Evolutionary conservation across 345 rosid species (phyloP).

Genomic region (Rubroshorea leprosula): DNA sequence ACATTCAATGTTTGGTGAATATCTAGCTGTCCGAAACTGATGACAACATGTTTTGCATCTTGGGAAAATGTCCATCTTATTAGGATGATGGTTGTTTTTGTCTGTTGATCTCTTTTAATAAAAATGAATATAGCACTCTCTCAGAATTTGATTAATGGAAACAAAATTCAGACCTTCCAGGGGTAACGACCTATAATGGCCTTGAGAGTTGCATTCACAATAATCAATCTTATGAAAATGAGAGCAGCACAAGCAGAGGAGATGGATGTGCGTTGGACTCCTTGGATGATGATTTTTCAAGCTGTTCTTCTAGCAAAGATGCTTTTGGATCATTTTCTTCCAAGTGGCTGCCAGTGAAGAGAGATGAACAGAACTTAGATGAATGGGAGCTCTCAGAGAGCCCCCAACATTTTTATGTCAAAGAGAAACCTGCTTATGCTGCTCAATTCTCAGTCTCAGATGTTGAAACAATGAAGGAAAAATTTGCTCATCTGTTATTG

Average conservation of each 20-base stretch:
- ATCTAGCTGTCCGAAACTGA: not conserved
- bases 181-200: slow-evolving; percentile 78
- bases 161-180: slow-evolving; percentile 31
- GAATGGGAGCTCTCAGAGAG: slow-evolving; percentile 56
- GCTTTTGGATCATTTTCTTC: slow-evolving; percentile 81
- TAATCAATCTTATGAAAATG: slow-evolving; percentile 73
- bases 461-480: slow-evolving; percentile 81
- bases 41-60: not conserved
- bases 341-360: slow-evolving; percentile 58
- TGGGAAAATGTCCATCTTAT: slow-evolving; percentile 4
- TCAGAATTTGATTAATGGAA: slow-evolving; percentile 2
- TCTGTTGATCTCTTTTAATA: not conserved
- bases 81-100: not conserved
- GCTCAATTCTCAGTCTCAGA: slow-evolving; percentile 42
- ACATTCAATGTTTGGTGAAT: not conserved
- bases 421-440: slow-evolving; percentile 46
- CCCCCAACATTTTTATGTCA: slow-evolving; percentile 45
- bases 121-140: not conserved
- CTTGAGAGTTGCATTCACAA: slow-evolving; percentile 77
- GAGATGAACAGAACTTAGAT: slow-evolving; percentile 43
- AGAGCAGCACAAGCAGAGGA: slow-evolving; percentile 76
- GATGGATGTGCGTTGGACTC: slow-evolving; percentile 76
- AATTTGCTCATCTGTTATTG: slow-evolving; percentile 67
- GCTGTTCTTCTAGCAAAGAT: slow-evolving; percentile 96
- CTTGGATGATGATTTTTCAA: slow-evolving; percentile 69